Base-by-base conservation (phyloP, 2,329 filamentous ascomycete species). In the Cercospora beticola region DNA sequence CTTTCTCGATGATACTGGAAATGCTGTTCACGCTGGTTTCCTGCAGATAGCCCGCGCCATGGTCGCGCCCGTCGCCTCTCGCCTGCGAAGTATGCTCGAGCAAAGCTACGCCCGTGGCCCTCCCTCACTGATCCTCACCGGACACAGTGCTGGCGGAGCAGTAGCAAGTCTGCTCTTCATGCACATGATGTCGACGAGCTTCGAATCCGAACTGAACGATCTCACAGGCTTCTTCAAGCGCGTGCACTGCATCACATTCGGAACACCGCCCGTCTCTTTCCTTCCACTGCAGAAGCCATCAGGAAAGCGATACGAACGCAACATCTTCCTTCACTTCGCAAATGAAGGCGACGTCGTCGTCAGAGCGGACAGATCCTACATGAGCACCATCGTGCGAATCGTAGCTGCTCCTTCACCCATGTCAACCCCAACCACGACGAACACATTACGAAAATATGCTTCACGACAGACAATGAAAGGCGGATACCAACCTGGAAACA, bases 281-380 rank as follows among this genome's bases (percentile, higher is more conserved):
- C 83, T 91, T 1, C 91, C 92, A 0, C 80, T 96, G 2, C 76
- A 83, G 30, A 90, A 87, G 72, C 89, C 90, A 0, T 74, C 73
- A 3, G 73, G 77, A 12, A 74, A 75, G 49, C 72, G 76, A 10
- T 78, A 83, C 4, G 79, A 83, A 30, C 93, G 91, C 76, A 93
- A 88, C 67, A 77, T 94, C 4, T 97, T 97, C 77, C 85, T 92
- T 63, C 88, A 86, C 52, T 93, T 97, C 76, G 84, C 94, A 74
- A 97, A 97, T 76, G 92, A 97, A 78, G 93, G 93, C 3, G 93
- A 97, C 72, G 92, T 92, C 0, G 91, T 97, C 0, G 85, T 87
- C 0, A 83, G 93, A 30, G 92, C 92, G 0, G 92, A 96, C 76
- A 91, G 88, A 78, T 85, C 87, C 0, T 94, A 96, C 74, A 84